Base-by-base conservation (phyloP, 331 rosid species). In the Rosa hybrid region DNA sequence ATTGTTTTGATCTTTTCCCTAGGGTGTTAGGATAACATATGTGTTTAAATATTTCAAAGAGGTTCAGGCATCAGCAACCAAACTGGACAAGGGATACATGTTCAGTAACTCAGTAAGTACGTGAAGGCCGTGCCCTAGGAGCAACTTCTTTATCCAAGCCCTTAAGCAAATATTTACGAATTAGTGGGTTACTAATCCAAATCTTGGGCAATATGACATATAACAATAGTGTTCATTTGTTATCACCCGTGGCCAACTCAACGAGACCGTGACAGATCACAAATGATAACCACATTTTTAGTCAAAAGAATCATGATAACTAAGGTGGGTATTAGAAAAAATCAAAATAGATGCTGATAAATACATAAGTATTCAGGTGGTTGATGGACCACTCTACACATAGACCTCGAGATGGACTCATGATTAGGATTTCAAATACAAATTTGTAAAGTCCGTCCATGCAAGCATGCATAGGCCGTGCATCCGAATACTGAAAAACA, bases 311-410 rank as follows among this genome's bases (percentile, higher is more conserved):
- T 25, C 41, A 62, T 12, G 68, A 62, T 62, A 62, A 62, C 9
- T 12, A 62, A 25, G 18, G 8, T 62, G 68, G 18, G 39, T 12
- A 12, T 25, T 34, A 41, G 45, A 2, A 34, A 12, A 12, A 62
- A 34, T 6, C 20, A 65, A 12, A 39, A 65, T 59, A 20, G 9
- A 59, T 8, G 65, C 7, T 0, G 5, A 41, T 0, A 39, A 17
- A 41, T 8, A 44, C 7, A 68, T 41, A 68, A 3, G 20, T 39
- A 41, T 41, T 68, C 72, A 68, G 72, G 72, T 67, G 72, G 72
- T 39, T 68, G 72, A 41, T 18, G 72, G 72, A 68, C 72, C 72
- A 68, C 27, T 68, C 72, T 68, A 68, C 72, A 67, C 5, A 63
- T 67, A 68, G 72, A 68, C 50, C 72, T 68, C 11, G 72, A 41